Percentiles rank a stretch among this genome's conserved stretches.
Conservation (phyloP, 2,329 filamentous ascomycete genomes). For the Stylonectria norvegica region DNA sequence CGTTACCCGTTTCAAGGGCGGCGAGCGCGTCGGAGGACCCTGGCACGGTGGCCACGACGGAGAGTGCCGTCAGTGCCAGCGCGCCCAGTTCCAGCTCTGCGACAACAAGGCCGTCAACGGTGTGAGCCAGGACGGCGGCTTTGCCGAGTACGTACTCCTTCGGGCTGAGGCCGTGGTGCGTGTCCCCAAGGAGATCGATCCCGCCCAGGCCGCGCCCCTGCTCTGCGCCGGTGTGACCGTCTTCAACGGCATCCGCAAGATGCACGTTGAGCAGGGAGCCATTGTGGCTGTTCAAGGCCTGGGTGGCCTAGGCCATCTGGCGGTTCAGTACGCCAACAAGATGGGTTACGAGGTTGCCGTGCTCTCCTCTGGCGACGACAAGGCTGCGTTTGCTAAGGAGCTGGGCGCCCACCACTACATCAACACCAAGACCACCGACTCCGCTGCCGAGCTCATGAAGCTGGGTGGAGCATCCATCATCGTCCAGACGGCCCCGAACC, state of each 20-base stretch:
- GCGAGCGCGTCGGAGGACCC: conserved; percentile 60
- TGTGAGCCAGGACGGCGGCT: conserved; percentile 63
- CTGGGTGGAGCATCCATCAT: conserved; percentile 62
- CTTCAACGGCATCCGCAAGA: conserved; percentile 57
- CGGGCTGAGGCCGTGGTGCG: conserved; percentile 58
- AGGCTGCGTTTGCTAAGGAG: conserved; percentile 61
- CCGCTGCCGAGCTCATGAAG: conserved; percentile 45
- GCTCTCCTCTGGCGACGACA: conserved; percentile 62
- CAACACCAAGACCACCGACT: conserved; percentile 51
- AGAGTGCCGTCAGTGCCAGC: conserved; percentile 60
- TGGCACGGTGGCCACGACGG: conserved; percentile 54
- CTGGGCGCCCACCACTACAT: conserved; percentile 45
- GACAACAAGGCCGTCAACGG: conserved; percentile 62
- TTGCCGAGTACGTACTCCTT: conserved; percentile 60
- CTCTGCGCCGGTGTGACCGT: conserved; percentile 65
- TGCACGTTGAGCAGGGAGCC: conserved; percentile 49
- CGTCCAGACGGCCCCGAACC: conserved; percentile 60
- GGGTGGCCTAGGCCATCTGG: conserved; percentile 73
- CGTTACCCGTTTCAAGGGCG: conserved; percentile 57
- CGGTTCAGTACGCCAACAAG: conserved; percentile 69
- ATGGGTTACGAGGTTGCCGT: conserved; percentile 75
- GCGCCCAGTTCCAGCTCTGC: conserved; percentile 67
- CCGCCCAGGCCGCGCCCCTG: conserved; percentile 54
- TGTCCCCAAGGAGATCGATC: conserved; percentile 51
- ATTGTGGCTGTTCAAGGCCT: conserved; percentile 63